Conservation (phyloP, 139 green algal genomes). For the Marvania coccoides region DNA sequence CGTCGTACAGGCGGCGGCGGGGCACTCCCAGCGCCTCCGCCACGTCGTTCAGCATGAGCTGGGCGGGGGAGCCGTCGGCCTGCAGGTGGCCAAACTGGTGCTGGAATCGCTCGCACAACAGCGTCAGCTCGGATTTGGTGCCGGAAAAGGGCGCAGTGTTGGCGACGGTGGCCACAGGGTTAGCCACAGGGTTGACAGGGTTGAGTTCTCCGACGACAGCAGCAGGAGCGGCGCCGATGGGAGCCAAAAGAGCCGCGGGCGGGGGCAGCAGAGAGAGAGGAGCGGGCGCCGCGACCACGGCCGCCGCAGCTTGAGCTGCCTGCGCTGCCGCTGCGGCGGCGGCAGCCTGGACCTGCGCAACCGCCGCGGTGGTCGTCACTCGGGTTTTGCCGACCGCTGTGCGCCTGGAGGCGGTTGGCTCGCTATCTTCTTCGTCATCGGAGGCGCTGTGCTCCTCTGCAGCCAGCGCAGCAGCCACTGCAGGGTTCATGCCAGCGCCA, state of each 20-base stretch:
- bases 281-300: background rate
- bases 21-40: slow-evolving; percentile 45
- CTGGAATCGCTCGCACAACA: slow-evolving; percentile 46
- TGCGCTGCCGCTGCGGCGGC: background rate
- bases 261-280: too few relatives aligned
- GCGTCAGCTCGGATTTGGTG: slow-evolving; percentile 32
- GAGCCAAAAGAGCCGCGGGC: too few relatives aligned
- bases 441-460: background rate
- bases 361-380: background rate
- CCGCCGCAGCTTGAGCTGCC: background rate
- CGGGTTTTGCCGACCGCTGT: background rate
- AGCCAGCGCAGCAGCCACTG: background rate
- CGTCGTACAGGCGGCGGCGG: slow-evolving; percentile 73
- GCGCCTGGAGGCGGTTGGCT: background rate
- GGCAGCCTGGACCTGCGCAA: background rate
- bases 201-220: background rate
- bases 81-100: slow-evolving; percentile 30
- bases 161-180: background rate
- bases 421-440: background rate
- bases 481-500: background rate
- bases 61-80: slow-evolving; percentile 8
- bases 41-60: slow-evolving; percentile 41
- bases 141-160: background rate
- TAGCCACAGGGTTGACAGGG: background rate
- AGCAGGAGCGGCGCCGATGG: too few relatives aligned